Base-by-base conservation (phyloP, 2,329 filamentous ascomycete genomes). In the Thielaviopsis populi region DNA sequence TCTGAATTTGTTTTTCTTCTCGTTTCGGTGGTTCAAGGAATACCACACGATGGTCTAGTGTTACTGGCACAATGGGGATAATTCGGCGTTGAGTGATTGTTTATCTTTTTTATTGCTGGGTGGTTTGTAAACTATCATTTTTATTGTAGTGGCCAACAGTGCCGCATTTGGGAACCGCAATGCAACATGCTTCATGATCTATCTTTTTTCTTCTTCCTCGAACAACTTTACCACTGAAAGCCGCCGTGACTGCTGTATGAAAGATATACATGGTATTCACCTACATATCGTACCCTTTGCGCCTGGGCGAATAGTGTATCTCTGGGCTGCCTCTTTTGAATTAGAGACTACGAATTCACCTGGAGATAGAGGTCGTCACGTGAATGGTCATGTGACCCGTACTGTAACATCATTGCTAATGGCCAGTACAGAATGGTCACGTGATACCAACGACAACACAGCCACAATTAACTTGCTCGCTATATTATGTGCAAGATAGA, bases 41-140 rank as follows among this genome's bases (percentile, higher is more conserved):
- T 61, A 61, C 53, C 61, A 65, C 64, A 43, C 43, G 62, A 65
- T 63, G 40, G 64, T 58, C 46, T 61, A 66, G 64, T 63, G 65
- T 66, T 66, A 66, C 46, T 46, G 65, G 62, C 59, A 66, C 62
- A 59, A 46, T 61, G 62, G 65, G 62, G 61, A 64, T 64, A 62
- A 61, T 61, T 62, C 59, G 62, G 62, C 65, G 65, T 64, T 66
- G 65, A 64, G 40, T 64, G 62, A 63, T 58, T 58, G 53, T 24
- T 66, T 63, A 40, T 59, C 42, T 59, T 62, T 66, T 63, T 42
- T 66, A 63, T 66, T 63, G 65, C 63, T 66, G 62, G 62, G 62
- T 61, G 65, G 65, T 62, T 66, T 66, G 65, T 66, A 66, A 64
- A 66, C 61, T 66, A 66, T 66, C 62, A 62, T 66, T 66, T 66